Base-by-base conservation (phyloP, 1,139 yeast genomes). In the Debaryomyces psychrophilus region DNA sequence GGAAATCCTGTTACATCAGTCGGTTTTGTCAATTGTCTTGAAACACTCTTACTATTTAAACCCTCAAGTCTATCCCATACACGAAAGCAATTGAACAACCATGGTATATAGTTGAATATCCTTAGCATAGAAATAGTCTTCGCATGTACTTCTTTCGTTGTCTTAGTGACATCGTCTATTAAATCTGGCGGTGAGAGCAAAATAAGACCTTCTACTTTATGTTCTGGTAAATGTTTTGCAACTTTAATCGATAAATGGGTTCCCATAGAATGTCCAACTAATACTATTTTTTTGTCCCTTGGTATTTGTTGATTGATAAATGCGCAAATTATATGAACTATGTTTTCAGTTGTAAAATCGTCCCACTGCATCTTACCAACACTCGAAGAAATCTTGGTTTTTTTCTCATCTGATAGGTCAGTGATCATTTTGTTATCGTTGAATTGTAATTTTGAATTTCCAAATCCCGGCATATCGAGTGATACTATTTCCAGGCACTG, bases 221-320 rank as follows among this genome's bases (percentile, higher is more conserved):
- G 56, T 4, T 58, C 50, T 0, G 77, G 76, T 6, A 83, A 65
- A 44, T 59, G 64, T 42, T 67, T 63, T 2, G 81, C 79, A 9
- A 84, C 64, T 54, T 77, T 74, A 5, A 77, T 67, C 3, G 81
- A 69, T 31, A 86, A 58, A 49, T 78, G 80, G 1, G 87, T 73
- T 2, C 95, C 95, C 88, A 86, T 84, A 1, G 93, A 86, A 62
- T 87, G 95, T 8, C 88, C 87, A 4, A 87, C 66, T 26, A 87
- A 56, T 1, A 86, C 76, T n/a, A 85, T 63, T 43, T 73, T 79
- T 50, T 73, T 73, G 36, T 79, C 61, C 2, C 61, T 57, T 0
- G 79, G 76, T 11, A 79, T 66, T 28, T 66, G 65, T 48, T 65
- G 69, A 27, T 50, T 45, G n/a, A 82, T 57, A 39, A 76, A 73